Evolutionary conservation across 2,329 filamentous ascomycete genomes (phyloP), one percentile per base, ranked within the genome.

Genomic region (Chrysoporthe cubensis): DNA sequence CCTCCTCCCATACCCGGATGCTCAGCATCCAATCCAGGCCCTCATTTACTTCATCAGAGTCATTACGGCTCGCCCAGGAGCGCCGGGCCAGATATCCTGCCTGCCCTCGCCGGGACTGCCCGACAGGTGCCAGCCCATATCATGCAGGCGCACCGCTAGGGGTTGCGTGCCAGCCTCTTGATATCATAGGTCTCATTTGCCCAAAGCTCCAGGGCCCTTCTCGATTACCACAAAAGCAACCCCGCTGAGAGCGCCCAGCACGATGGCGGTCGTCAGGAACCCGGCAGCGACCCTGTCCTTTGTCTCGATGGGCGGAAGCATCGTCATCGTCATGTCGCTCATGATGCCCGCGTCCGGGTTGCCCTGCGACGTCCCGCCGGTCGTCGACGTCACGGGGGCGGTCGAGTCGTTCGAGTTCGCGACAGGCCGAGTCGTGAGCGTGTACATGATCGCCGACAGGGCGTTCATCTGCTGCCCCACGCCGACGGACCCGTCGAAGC

Each of bases 391-490:
- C 16, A 85, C 79, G 0, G 87, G 84, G 1, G 77, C 77, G 16
- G 77, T 74, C 8, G 73, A 75, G 2, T 72, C 73, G 21, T 70
- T 72, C 9, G 43, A 63, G 44, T 40, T 50, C 26, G 44, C 65
- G 9, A 32, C 65, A 44, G 63, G 65, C n/a, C 77, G 75, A 54
- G 80, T 76, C 52, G 88, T 78, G 13, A 91, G 80, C 56, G 84
- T 86, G 66, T 88, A 88, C 76, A 88, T 87, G 71, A 92, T 79
- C 14, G 89, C 84, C 37, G 86, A 84, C 37, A 91, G 80, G 0
- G 88, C 89, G 72, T 86, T 89, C 85, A 92, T 90, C 81, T 92
- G 88, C 76, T 90, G 83, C 54, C 90, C 90, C 9, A 92, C 88
- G 65, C 90, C 90, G 14, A 80, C 81, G 26, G 79, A 75, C 5